Percentiles rank a stretch among this genome's conserved stretches.
These are phyloP conservation scores for Bipolaris cookei DNA, from an alignment of 2,329 filamentous ascomycete species.

Conservation along the genomic window DNA sequence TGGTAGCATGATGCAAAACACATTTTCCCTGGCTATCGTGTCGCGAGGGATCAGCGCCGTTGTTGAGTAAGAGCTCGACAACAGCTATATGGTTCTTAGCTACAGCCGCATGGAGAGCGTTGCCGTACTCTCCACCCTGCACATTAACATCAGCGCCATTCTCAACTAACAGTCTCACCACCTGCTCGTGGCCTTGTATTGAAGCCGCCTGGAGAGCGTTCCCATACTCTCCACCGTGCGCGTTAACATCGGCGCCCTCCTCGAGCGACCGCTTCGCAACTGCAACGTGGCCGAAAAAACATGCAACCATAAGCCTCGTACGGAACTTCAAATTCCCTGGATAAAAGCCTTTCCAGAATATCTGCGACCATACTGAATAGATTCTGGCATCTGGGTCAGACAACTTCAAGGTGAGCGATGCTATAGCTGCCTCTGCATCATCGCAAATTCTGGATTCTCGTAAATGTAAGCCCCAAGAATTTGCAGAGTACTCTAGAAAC, in stretches of 20 bases:
- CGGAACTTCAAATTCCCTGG: background rate
- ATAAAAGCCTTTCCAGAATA: background rate
- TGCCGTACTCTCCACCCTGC: slow-evolving; percentile 19
- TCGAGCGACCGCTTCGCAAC: background rate
- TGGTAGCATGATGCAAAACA: slow-evolving; percentile 11
- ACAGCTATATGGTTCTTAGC: background rate
- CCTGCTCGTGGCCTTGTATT: background rate
- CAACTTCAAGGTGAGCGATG: background rate
- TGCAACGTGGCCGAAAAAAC: background rate
- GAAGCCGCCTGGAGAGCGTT: background rate
- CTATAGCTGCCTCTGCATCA: background rate
- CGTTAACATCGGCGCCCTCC: background rate
- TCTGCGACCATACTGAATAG: background rate
- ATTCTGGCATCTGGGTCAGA: background rate
- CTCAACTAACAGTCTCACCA: slow-evolving; percentile 26
- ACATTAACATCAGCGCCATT: slow-evolving; percentile 21
- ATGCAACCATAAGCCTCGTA: background rate
- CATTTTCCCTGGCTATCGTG: background rate
- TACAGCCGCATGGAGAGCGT: slow-evolving; percentile 20
- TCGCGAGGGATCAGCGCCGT: background rate
- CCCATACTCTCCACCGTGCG: background rate
- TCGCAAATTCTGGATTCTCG: background rate
- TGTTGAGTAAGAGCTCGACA: background rate
- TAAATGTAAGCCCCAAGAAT: background rate
- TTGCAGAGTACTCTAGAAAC: background rate